Evolutionary conservation across 768 basidiomycete genomes (phyloP), one percentile per base, ranked within the genome.

Genomic region (Agaricus sinodeliciosus): DNA sequence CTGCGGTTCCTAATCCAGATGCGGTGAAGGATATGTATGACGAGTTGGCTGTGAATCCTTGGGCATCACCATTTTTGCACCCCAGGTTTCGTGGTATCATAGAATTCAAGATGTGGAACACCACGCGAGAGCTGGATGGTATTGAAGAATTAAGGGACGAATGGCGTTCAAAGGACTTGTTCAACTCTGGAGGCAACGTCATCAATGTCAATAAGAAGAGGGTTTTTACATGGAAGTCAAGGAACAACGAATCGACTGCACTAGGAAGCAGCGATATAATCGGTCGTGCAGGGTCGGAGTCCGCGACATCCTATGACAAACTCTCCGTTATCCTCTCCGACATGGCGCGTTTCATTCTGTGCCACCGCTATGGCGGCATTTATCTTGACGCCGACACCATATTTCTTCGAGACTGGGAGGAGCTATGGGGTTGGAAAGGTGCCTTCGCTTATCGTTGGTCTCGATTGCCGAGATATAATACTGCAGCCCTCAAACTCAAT

Each of bases 391-490:
- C 94, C 9, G 96, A 98, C 65, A 97, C 93, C 8, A 82, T 99
- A 58, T 83, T 99, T 60, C 70, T 99, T 28, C 86, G 96, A 18
- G 95, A 99, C 63, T 99, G 96, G 96, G 94, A 96, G 65, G 95
- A 98, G 59, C 73, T 99, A 4, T 97, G 92, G 92, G 92, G 91
- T 26, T 96, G 90, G 87, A 83, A 86, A 60, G 94, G 94, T 36
- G 93, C 94, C 15, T 99, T 96, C 61, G 94, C 95, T 7, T 98
- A 97, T 66, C 79, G 95, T 2, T 99, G 95, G 95, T 91, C 89
- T 18, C 84, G 91, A 44, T 72, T 94, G 57, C 82, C 88, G 62
- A 90, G 86, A 65, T 97, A 97, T 68, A 97, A 98, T 74, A 98
- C 95, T 11, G 94, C 96, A 2, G 92, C 98, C 9, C 77, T 99